These are phyloP conservation scores for Boehmeria nivea DNA, from an alignment of 306 rosid genomes.

Conservation along the genomic window DNA sequence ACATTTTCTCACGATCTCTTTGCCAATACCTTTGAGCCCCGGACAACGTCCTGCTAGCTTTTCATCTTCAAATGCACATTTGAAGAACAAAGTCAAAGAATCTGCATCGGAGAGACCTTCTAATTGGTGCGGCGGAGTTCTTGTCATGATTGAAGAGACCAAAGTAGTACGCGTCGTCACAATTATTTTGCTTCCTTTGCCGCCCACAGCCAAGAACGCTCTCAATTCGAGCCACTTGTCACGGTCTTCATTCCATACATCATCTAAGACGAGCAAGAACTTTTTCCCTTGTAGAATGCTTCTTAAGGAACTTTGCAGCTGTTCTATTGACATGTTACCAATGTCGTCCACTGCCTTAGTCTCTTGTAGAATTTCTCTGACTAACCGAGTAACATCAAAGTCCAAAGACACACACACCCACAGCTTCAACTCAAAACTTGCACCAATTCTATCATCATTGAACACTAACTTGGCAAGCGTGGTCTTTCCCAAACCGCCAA, in stretches of 20 bases:
- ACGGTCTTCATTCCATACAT: conserved; percentile 6
- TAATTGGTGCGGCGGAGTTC: not conserved
- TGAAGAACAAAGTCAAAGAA: conserved; percentile 19
- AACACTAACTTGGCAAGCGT: conserved; percentile 14
- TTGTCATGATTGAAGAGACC: not conserved
- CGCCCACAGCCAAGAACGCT: not conserved
- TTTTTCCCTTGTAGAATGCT: not conserved
- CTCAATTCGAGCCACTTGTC: not conserved
- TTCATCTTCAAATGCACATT: conserved; percentile 27
- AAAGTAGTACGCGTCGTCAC: not conserved
- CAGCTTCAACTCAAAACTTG: not conserved
- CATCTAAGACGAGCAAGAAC: conserved; percentile 25
- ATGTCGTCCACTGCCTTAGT: not conserved
- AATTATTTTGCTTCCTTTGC: not conserved
- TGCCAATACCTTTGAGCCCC: conserved; percentile 9
- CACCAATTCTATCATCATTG: not conserved
- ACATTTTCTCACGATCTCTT: conserved; percentile 25
- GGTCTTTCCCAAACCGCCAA: conserved; percentile 22
- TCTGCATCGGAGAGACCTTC: not conserved
- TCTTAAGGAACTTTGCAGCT: not conserved
- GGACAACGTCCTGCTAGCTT: conserved; percentile 12
- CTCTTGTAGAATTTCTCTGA: not conserved
- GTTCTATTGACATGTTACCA: not conserved
- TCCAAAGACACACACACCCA: not conserved
- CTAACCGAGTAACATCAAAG: not conserved